Evolutionary conservation across 768 basidiomycete species (phyloP), one percentile per base, ranked within the genome.

Genomic region (Mycena kentingensis): DNA sequence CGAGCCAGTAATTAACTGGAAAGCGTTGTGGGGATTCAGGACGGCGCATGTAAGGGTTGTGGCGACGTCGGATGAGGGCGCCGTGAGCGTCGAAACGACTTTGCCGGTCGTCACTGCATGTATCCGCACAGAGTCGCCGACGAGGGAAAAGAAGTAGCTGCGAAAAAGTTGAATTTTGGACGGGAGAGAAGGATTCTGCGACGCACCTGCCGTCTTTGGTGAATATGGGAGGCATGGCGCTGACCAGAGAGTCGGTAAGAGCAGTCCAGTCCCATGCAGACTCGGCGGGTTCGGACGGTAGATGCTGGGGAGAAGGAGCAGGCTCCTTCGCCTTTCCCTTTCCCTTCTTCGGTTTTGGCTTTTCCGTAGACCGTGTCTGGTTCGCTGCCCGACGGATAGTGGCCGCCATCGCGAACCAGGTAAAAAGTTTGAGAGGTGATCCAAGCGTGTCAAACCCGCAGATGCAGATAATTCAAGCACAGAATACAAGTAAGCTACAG

Each of bases 71-170:
- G 65, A 69, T 51, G 58, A 74, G 41, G 73, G 85, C 57, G 71
- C 74, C 15, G 84, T 83, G n/a, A 97, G 76, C 0, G 90, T 92
- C 25, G 93, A 91, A 37, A 95, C 83, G 43, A 93, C 78, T 61
- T 88, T 77, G 13, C 91, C 87, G 21, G 88, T 88, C 22, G 79
- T 63, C 24, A 82, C 80, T n/a, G 93, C 90, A 67, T 93, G 82
- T 54, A 98, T 89, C 69, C 92, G 88, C 54, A 98, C 82, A 4
- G 85, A 81, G 7, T 85, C 75, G n/a, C 89, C 88, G 12, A 85
- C 81, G 37, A 93, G 80, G 38, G 90, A 83, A 70, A 98, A 93
- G 77, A 93, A 95, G 73, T 96, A 91, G 64, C 96, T 90, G 50
- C 32, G 53, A 34, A 42, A 38, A 41, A 19, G 46, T 41, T 47